These are phyloP conservation scores for Dactylorhiza incarnata DNA, from an alignment of 106 monocot genomes.

Conservation along the genomic window DNA sequence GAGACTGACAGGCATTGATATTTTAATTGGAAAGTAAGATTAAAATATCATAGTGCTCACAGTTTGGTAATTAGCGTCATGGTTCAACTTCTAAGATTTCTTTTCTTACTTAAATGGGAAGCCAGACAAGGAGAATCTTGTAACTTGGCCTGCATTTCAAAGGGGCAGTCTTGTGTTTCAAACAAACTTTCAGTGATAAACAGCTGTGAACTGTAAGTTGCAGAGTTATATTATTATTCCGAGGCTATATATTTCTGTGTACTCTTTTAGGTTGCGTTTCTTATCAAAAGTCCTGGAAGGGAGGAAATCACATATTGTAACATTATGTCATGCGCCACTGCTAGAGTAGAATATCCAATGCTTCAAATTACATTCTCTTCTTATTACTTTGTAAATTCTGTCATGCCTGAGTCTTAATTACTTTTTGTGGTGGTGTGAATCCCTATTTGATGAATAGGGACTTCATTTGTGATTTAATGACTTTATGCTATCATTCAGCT, in stretches of 20 bases:
- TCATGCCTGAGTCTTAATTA: no score
- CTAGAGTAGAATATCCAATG: not conserved
- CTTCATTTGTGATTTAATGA: not conserved
- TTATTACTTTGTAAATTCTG: no score
- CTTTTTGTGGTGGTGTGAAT: no score
- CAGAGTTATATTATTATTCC: not conserved
- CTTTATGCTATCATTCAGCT: not conserved
- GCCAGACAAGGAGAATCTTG: constrained; percentile 80
- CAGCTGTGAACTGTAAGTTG: constrained; percentile 85
- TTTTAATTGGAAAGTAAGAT: constrained; percentile 64
- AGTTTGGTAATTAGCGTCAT: not conserved
- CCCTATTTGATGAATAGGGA: no score
- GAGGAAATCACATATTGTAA: not conserved
- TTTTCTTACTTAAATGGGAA: constrained; percentile 10
- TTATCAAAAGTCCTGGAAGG: not conserved
- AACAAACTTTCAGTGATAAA: constrained; percentile 72
- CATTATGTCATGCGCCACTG: not conserved
- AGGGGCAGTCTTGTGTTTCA: constrained; percentile 80
- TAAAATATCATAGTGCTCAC: constrained; percentile 1
- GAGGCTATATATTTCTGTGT: not conserved
- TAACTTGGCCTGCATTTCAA: constrained; percentile 56
- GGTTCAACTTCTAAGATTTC: not conserved
- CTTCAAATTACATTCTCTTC: not conserved
- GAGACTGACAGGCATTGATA: constrained; percentile 49
- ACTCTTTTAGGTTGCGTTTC: not conserved